A percentile compares a stretch with the other conserved stretches of the same genome.
Conservation (phyloP, 2,329 filamentous ascomycete genomes). For the Cladophialophora psammophila region DNA sequence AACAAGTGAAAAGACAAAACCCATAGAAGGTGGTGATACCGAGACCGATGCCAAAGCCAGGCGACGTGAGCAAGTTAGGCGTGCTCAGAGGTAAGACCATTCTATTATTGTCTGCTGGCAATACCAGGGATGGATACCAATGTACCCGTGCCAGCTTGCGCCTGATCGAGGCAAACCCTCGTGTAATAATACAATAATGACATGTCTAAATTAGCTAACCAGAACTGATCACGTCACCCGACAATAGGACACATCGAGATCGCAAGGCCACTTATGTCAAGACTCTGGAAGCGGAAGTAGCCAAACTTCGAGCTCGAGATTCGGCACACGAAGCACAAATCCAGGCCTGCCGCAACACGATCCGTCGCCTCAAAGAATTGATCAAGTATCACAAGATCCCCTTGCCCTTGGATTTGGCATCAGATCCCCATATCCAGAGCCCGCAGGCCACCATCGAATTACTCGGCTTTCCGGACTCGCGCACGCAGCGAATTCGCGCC, state of each 20-base stretch:
- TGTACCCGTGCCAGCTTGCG: neutral
- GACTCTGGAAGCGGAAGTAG: conserved; percentile 42
- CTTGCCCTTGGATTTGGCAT: conserved; percentile 35
- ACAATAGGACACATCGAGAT: conserved; percentile 43
- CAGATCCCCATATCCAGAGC: conserved; percentile 25
- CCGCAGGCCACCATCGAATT: conserved; percentile 34
- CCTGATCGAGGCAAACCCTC: too few relatives aligned
- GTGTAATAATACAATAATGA: neutral
- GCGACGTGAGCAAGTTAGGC: conserved; percentile 43
- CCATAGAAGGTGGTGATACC: conserved; percentile 6
- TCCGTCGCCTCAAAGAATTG: conserved; percentile 35
- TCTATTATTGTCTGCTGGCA: neutral
- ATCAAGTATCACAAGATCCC: conserved; percentile 33
- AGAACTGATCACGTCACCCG: conserved; percentile 1
- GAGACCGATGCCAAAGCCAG: conserved; percentile 32
- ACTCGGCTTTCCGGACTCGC: conserved; percentile 23
- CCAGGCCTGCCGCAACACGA: conserved; percentile 28
- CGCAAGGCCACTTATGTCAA: conserved; percentile 45
- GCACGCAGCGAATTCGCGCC: conserved; percentile 29
- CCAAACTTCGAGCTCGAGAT: conserved; percentile 41
- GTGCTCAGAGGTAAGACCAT: conserved; percentile 42
- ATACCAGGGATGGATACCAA: neutral
- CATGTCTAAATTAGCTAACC: conserved; percentile 10
- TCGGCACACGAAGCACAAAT: conserved; percentile 31
- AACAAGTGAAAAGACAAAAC: neutral